Evolutionary conservation across 768 basidiomycete species (phyloP).

Genomic region (Suillus luteus): DNA sequence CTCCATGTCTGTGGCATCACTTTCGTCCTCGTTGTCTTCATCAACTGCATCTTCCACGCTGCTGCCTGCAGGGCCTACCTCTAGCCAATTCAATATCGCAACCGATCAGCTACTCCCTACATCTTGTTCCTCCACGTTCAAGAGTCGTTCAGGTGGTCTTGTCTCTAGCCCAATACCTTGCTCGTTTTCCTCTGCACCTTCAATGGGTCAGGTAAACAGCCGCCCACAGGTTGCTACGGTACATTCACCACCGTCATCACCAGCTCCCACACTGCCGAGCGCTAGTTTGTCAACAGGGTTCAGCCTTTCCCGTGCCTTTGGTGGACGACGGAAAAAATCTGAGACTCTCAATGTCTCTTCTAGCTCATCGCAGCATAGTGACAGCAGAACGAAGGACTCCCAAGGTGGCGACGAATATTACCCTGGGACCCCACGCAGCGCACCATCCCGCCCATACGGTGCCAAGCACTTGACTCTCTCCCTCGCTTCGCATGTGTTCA

Average conservation of each 20-base stretch:
- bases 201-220: conserved; percentile 39
- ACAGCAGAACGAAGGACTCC: conserved; percentile 21
- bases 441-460: conserved; percentile 26
- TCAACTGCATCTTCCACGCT: conserved; percentile 43
- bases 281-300: conserved; percentile 26
- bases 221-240: conserved; percentile 30
- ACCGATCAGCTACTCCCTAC: conserved; percentile 44
- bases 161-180: conserved; percentile 25
- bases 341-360: conserved; percentile 24
- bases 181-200: conserved; percentile 25
- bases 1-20: conserved; percentile 42
- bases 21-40: conserved; percentile 48
- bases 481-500: conserved; percentile 51
- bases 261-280: conserved; percentile 25
- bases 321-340: conserved; percentile 36
- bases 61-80: conserved; percentile 39
- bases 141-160: conserved; percentile 33
- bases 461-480: conserved; percentile 41
- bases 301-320: conserved; percentile 34
- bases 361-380: conserved; percentile 20
- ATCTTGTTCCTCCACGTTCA: conserved; percentile 37
- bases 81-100: conserved; percentile 43
- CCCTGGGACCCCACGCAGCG: conserved; percentile 15
- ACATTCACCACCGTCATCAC: conserved; percentile 29
- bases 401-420: conserved; percentile 21